Base-by-base conservation (phyloP, 768 basidiomycete species). In the Dentipellis fragilis region DNA sequence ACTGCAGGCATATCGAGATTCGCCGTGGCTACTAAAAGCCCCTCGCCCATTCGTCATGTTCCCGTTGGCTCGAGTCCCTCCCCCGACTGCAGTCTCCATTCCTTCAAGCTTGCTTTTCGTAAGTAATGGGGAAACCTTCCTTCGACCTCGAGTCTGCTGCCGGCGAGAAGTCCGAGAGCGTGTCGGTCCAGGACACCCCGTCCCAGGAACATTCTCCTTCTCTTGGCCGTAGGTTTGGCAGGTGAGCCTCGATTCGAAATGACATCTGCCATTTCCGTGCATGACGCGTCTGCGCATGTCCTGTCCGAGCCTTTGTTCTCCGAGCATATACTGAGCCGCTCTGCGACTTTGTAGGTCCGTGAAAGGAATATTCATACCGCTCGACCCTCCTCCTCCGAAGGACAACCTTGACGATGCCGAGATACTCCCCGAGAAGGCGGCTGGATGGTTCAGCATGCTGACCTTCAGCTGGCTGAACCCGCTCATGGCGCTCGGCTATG, bases 381-480 rank as follows among this genome's bases (percentile, higher is more conserved):
- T 55, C 36, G 58, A 70, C 11, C 65, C 69, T 5, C 71, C 75
- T 2, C 73, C 73, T 2, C 71, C 85, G 1, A 76, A 72, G 55
- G 62, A 63, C 7, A 83, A 83, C 2, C 66, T 88, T 1, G 78
- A 85, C 49, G 82, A 85, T 54, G 78, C 85, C 2, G 65, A 68
- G 1, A 59, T 80, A 10, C 81, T 83, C 2, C 90, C 89, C 0
- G 89, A 93, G 62, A 75, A 71, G 2, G 76, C 74, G 1, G 89
- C 89, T 0, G 73, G 75, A 39, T 77, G 80, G 66, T 76, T 81
- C 58, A 77, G 72, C 60, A 64, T 78, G 5, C 59, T 91, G 3
- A 84, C 81, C 35, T 94, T 92, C 60, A 68, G 69, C 46, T 93
- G 92, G 91, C 75, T 93, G 17, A 83, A 81, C 2, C 78, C 81